Evolutionary conservation across 2,329 filamentous ascomycete species (phyloP), one percentile per base, ranked within the genome.

Genomic region (Pseudopithomyces chartarum): DNA sequence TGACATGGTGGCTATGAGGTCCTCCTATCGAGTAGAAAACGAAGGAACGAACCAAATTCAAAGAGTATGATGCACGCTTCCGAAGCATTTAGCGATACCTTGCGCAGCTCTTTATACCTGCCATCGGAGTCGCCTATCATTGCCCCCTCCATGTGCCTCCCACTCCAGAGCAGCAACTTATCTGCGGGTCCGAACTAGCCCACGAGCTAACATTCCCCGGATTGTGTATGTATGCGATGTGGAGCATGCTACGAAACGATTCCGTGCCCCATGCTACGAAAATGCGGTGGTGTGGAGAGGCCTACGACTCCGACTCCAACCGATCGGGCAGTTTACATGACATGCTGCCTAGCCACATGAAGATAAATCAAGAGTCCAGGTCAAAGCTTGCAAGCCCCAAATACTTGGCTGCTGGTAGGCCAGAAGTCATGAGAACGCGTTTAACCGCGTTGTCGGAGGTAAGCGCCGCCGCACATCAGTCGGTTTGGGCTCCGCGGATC

Each of bases 1-100:
- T 6, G 71, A 67, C 71, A 73, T 73, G 32, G 11, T 6, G 8
- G 12, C 22, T 10, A 12, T 38, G 33, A 13, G n/a, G 11, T 11
- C 17, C 12, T 20, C 7, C 33, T 48, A 26, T 4, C n/a, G 33
- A 29, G 13, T 38, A 3, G 13, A 33, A 13, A 46, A 15, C 15
- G 13, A 33, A 46, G 32, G 32, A 36, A 32, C 45, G 32, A 26
- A 6, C 32, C 17, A 38, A 23, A 33, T 10, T 26, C 12, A 48
- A 26, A 13, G 19, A 23, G 8, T 23, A 20, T 17, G 33, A 26
- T 13, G 19, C 12, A 23, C 13, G 8, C 1, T 33, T 38, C 19
- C 13, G 38, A 23, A 20, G 6, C 33, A 11, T 48, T 10, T 3
- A 23, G 32, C 34, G 45, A 19, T 38, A 19, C 12, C 33, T 15